Evolutionary conservation across 179 eudicot species (phyloP), one percentile per base, ranked within the genome.

Genomic region (Beta corolliflora): DNA sequence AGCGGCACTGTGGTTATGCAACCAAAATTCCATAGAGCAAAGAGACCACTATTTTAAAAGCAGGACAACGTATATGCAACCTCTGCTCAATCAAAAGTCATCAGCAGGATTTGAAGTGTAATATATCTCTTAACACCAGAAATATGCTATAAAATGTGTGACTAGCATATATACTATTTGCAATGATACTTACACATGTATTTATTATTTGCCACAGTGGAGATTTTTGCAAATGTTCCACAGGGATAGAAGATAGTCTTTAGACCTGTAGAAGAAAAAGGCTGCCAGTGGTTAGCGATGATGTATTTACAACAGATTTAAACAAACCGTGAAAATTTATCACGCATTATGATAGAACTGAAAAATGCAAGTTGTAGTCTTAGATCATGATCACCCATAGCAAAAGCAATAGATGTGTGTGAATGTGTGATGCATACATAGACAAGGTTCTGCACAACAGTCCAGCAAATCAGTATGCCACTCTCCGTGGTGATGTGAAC

Each of bases 381-480:
- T 41, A 36, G 45, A 45, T 61, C 63, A 72, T 55, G 52, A 81
- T 58, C 53, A 67, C 9, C 46, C 36, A 21, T 18, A 19, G 2
- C 12, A 29, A 70, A 59, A 60, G 61, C 21, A 66, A 65, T 18
- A 72, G 52, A 59, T 63, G 65, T 71, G 41, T 1, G 25, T 50
- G 56, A 58, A 55, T 36, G 41, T 36, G 41, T 36, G 41, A 83
- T 29, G 87, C 98, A 81, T 91, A 94, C 97, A 94, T 70, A 93
- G 88, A 67, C 88, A 87, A 75, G 98, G 97, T 81, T 93, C 96
- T 70, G 97, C 88, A 81, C 94, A 94, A 77, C 98, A 94, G 83
- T 91, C 94, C 45, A 94, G 92, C 85, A 94, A 81, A 88, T 94
- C 97, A 9, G 91, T 85, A 84, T 93, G 89, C 97, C 97, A 93